Base-by-base conservation (phyloP, 345 rosid genomes). In the Turritis glabra region DNA sequence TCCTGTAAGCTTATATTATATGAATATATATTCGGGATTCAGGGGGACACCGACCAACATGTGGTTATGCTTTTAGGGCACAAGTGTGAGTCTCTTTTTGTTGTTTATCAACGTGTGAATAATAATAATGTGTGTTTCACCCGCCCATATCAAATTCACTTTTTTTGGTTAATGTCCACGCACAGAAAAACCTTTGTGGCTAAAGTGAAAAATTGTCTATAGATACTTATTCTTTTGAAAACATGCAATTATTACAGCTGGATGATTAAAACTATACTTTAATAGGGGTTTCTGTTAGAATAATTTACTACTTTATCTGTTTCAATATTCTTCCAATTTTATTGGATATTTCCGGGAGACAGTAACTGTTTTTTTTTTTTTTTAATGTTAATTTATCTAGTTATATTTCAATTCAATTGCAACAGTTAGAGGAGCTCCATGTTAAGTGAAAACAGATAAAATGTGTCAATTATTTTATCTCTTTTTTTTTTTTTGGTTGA, bases 41-140 rank as follows among this genome's bases (percentile, higher is more conserved):
- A 63, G 60, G 67, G 80, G 77, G 73, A 71, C 77, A 65, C 77
- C 73, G 77, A 77, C 80, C 80, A 77, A 77, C 80, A 77, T 77
- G 72, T 77, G 77, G 77, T 77, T 50, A 57, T 71, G 77, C 80
- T 77, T 77, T 77, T 77, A 77, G 80, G 80, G 80, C 80, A 71
- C 80, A 77, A 50, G 77, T 77, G 73, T 65, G 71, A 40, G 56
- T 30, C 68, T 71, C 38, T 71, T 65, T 64, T 59, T 51, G 50
- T 38, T 63, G 71, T 66, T 55, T 55, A 55, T 22, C 29, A 35
- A 47, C 72, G 76, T 65, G 73, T 65, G 63, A 56, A 35, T 46
- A 64, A 32, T 55, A 47, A 48, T 60, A 64, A 61, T 69, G 17
- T 58, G 59, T 77, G 77, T 72, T 71, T 77, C 80, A 65, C 57